These are phyloP conservation scores for Rosa chinensis DNA, from an alignment of 306 rosid species.

Conservation along the genomic window DNA sequence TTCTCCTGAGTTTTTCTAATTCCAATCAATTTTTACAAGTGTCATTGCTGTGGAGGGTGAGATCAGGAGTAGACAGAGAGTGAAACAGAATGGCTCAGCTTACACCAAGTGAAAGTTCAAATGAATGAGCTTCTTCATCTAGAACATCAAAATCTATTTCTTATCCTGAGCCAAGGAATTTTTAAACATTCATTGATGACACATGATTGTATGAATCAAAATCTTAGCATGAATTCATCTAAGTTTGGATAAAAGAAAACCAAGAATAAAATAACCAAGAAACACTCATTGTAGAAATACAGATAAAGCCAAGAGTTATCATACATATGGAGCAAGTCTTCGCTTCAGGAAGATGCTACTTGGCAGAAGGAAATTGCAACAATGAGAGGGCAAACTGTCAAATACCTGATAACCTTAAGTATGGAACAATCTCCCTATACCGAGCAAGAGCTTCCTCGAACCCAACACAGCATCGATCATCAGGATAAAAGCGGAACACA, in stretches of 20 bases:
- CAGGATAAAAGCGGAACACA: slow-evolving; percentile 68
- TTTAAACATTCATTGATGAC: background rate
- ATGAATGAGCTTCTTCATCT: no score
- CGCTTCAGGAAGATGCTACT: background rate
- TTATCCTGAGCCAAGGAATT: background rate
- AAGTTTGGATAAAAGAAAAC: background rate
- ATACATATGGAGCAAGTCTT: background rate
- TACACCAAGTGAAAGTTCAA: background rate
- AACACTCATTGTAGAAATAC: background rate
- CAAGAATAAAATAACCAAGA: background rate
- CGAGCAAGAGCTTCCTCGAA: slow-evolving; percentile 85
- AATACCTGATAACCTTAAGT: slow-evolving; percentile 73
- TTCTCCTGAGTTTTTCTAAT: background rate
- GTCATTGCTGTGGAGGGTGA: background rate
- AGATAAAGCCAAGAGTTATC: background rate
- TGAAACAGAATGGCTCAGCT: background rate
- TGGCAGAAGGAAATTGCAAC: slow-evolving; percentile 12
- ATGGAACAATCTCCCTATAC: slow-evolving; percentile 78
- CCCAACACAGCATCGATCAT: slow-evolving; percentile 60
- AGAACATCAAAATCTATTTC: background rate
- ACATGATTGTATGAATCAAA: background rate
- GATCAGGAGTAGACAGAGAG: background rate
- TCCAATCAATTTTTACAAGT: background rate
- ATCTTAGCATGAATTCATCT: background rate
- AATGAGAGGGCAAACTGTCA: slow-evolving; percentile 17